Conservation (phyloP, 768 basidiomycete genomes). For the Mycena galericulata region DNA sequence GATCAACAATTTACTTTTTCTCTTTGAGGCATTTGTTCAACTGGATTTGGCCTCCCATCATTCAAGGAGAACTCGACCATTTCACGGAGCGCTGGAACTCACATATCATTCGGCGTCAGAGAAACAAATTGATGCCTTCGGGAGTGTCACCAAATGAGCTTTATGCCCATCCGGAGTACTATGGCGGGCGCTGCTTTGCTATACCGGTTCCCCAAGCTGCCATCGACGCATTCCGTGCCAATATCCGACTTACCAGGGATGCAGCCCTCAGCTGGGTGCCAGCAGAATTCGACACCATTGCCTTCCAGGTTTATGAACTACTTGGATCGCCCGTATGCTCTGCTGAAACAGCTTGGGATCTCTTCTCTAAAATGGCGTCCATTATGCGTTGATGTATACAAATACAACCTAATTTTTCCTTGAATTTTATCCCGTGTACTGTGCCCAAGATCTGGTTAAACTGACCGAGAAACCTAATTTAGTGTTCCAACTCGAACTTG, state of each 20-base stretch:
- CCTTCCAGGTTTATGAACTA: background rate
- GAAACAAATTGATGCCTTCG: conserved; percentile 41
- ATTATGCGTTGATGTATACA: background rate
- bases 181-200: conserved; percentile 11
- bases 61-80: conserved; percentile 39
- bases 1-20: background rate
- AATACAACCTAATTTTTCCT: too few species aligned
- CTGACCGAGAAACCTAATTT: too few species aligned
- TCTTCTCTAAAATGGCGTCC: background rate
- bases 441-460: too few species aligned
- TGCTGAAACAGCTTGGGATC: conserved; percentile 4
- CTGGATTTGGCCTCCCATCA: conserved; percentile 45
- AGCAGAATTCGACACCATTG: background rate
- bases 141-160: conserved; percentile 36
- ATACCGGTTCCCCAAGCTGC: background rate
- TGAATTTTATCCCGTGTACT: too few species aligned
- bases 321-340: background rate
- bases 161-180: conserved; percentile 12
- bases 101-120: conserved; percentile 37
- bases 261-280: too few species aligned
- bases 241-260: background rate
- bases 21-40: conserved; percentile 31
- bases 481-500: too few species aligned
- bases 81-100: conserved; percentile 45
- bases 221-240: background rate